phyloP scores from a whole-genome alignment of 352 stramenopile genomes.

The Phytopythium litorale region DNA sequence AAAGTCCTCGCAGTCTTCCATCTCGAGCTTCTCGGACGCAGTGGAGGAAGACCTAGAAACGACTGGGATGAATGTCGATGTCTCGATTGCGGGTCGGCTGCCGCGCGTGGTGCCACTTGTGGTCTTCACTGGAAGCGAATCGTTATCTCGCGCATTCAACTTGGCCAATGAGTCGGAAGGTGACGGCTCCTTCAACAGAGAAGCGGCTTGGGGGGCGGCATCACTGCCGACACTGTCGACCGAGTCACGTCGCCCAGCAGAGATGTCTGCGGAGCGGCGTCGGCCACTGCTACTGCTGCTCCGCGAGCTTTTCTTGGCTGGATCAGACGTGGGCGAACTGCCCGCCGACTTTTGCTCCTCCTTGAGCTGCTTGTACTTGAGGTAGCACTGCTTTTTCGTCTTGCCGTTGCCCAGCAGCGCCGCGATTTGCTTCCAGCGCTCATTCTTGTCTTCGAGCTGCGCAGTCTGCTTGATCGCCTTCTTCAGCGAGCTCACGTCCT shows the following conservation, averaged over 20 bases:
- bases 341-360: conserved; percentile 40
- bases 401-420: conserved; percentile 51
- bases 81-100: neutral
- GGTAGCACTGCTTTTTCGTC: conserved; percentile 78
- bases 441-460: conserved; percentile 58
- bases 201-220: neutral
- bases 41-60: conserved; percentile 1
- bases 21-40: conserved; percentile 24
- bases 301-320: conserved; percentile 18
- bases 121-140: neutral
- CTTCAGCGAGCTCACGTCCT: conserved; percentile 52
- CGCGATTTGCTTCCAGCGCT: conserved; percentile 68
- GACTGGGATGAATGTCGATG: neutral
- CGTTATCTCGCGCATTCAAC: neutral
- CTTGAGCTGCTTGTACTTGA: conserved; percentile 85
- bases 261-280: conserved; percentile 9
- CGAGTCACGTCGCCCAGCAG: neutral
- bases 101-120: neutral
- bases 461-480: conserved; percentile 74
- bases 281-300: conserved; percentile 4
- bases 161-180: neutral
- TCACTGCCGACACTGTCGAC: neutral
- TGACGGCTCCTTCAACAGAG: neutral
- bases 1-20: conserved; percentile 57
- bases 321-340: conserved; percentile 3